These are phyloP conservation scores for Cladophialophora yegresii DNA, from an alignment of 2,329 filamentous ascomycete genomes.

Conservation along the genomic window DNA sequence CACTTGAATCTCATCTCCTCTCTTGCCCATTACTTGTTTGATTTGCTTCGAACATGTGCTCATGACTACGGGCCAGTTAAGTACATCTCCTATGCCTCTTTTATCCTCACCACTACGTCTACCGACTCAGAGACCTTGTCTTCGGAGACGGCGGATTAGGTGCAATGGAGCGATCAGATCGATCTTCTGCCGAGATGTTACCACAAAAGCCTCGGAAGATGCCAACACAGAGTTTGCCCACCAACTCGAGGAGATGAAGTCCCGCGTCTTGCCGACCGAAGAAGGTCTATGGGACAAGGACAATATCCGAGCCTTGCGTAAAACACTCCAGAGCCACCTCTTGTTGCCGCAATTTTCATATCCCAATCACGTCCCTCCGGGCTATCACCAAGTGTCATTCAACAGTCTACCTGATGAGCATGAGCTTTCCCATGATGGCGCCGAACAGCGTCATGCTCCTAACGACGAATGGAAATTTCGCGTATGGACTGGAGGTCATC, in stretches of 20 bases:
- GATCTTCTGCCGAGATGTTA: not conserved
- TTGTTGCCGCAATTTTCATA: conserved; percentile 22
- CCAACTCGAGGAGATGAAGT: conserved; percentile 18
- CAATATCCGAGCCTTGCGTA: conserved; percentile 14
- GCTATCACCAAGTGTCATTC: conserved; percentile 86
- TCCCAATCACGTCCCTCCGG: conserved; percentile 52
- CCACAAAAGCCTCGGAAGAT: not conserved
- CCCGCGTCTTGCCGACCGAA: conserved; percentile 7
- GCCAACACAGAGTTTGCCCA: conserved; percentile 5
- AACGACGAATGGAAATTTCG: conserved; percentile 70
- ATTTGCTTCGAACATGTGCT: not conserved
- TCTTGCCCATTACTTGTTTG: no score
- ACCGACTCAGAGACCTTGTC: not conserved
- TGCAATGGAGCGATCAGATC: not conserved
- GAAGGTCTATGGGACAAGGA: conserved; percentile 8
- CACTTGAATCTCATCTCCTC: not conserved
- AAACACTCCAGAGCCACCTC: conserved; percentile 17
- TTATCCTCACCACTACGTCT: not conserved
- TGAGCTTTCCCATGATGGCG: conserved; percentile 76
- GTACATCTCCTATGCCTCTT: not conserved
- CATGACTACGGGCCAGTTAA: not conserved
- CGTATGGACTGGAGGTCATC: conserved; percentile 83
- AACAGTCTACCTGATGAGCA: conserved; percentile 62
- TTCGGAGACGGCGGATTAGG: not conserved
- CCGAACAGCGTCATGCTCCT: conserved; percentile 74